phyloP scores from a whole-genome alignment of 73 alveolate species.

The Paraurostyla sp. region DNA sequence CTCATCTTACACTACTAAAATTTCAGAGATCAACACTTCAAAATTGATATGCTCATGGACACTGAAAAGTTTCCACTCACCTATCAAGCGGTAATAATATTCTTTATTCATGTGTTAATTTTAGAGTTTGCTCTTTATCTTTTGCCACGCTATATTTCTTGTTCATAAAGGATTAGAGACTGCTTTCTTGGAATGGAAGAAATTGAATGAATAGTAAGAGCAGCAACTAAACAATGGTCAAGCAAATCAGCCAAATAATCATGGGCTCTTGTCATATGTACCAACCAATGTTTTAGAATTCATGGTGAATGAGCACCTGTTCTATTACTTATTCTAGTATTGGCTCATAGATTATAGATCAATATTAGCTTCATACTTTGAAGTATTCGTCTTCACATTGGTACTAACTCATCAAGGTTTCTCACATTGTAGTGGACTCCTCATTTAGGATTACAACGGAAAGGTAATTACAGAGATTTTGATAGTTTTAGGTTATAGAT shows the following conservation, averaged over 20 bases:
- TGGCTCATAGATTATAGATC: constrained; percentile 26
- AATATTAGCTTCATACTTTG: constrained; percentile 36
- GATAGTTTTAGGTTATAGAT: not conserved
- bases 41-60: not conserved
- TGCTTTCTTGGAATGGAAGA: constrained; percentile 24
- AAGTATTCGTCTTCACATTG: not conserved
- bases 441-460: constrained; percentile 4
- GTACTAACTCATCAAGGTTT: not conserved
- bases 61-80: constrained; percentile 37
- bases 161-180: constrained; percentile 17
- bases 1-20: not conserved
- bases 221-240: too few relatives aligned
- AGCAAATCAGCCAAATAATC: too few relatives aligned
- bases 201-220: not conserved
- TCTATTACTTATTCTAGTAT: not conserved
- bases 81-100: not conserved
- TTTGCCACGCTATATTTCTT: not conserved
- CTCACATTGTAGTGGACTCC: not conserved
- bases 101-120: not conserved
- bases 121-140: constrained; percentile 7
- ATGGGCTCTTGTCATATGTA: too few relatives aligned
- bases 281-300: not conserved
- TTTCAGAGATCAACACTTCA: constrained; percentile 1
- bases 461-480: not conserved
- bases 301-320: not conserved